Percentiles rank a stretch among this genome's conserved stretches.
phyloP scores from a whole-genome alignment of 805 yeast genomes.

The Myxozyma nipponensis region DNA sequence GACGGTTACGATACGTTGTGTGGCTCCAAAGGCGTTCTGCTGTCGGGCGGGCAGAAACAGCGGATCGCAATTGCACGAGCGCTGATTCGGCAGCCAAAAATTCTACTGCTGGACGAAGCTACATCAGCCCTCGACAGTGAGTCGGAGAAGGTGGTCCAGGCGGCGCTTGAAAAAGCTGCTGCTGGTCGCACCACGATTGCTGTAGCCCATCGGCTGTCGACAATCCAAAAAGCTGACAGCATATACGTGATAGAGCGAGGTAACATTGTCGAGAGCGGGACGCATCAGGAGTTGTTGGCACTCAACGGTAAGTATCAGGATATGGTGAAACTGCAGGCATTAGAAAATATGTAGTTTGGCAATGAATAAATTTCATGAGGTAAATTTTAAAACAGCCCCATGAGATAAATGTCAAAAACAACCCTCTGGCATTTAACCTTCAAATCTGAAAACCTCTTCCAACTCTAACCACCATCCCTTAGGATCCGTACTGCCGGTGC shows the following conservation, averaged over 20 bases:
- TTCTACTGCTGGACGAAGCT: constrained; percentile 54
- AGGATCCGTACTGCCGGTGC: constrained; percentile 39
- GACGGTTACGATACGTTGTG: constrained; percentile 55
- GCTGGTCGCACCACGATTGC: neutral
- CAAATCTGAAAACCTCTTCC: constrained; percentile 43
- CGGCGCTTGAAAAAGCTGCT: neutral
- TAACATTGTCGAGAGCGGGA: constrained; percentile 48
- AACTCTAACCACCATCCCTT: constrained; percentile 43
- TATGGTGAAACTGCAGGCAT: constrained; percentile 38
- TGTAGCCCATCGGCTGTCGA: constrained; percentile 46
- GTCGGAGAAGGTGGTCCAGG: neutral
- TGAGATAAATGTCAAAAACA: no score
- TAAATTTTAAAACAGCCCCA: no score
- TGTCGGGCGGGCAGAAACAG: constrained; percentile 39
- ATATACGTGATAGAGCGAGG: constrained; percentile 54
- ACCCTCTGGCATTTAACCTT: constrained; percentile 21
- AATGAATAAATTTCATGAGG: no score
- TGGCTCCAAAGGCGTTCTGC: constrained; percentile 45
- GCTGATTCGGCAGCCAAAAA: constrained; percentile 50
- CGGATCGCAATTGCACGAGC: constrained; percentile 56
- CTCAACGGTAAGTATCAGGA: constrained; percentile 38
- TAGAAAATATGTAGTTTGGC: no score
- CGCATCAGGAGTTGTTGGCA: constrained; percentile 41
- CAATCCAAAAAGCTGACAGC: constrained; percentile 49
- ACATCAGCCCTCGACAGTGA: constrained; percentile 42